Base-by-base conservation (phyloP, 2,329 filamentous ascomycete species). In the Cordyceps cicadae region DNA sequence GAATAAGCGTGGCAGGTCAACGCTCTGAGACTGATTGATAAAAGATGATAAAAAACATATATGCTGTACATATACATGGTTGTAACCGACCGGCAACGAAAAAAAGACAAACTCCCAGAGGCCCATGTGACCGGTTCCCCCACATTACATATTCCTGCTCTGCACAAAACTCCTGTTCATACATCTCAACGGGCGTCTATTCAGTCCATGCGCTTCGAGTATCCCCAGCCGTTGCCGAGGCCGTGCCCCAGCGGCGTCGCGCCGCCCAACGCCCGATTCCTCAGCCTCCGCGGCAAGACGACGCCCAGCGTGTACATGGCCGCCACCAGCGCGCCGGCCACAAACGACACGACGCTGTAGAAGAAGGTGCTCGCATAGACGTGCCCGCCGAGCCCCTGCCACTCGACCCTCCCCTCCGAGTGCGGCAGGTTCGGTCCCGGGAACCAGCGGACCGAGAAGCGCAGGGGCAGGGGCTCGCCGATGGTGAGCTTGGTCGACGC, bases 401-500 rank as follows among this genome's bases (percentile, higher is more conserved):
- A 87, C 72, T 86, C 83, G 6, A 87, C 82, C 63, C 76, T 78
- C 12, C 85, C 85, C 71, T 86, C 84, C n/a, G 79, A 84, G 71
- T 81, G 82, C 64, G 89, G 89, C 64, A 93, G 77, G 43, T 81
- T 78, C 0, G 89, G 87, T 26, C 83, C 88, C 1, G 88, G 88
- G 72, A 93, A 94, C 94, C 94, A 97, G 50, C 90, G 80, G 15
- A 97, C 87, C 46, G 85, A 88, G 68, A 97, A 89, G 50, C 79
- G 81, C 66, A 97, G 78, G 0, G 89, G 87, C 61, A 97, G 73
- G 5, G 88, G 83, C 72, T 97, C 92, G 14, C 93, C 92, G 65
- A 97, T 96, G 37, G 97, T 84, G 53, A 97, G 82, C 67, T 87
- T 87, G 80, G 76, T 81, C 51, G 75, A 78, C 68, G 79, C 68